Conservation (phyloP, 2,329 filamentous ascomycete genomes). For the Beauveria pseudobassiana region DNA sequence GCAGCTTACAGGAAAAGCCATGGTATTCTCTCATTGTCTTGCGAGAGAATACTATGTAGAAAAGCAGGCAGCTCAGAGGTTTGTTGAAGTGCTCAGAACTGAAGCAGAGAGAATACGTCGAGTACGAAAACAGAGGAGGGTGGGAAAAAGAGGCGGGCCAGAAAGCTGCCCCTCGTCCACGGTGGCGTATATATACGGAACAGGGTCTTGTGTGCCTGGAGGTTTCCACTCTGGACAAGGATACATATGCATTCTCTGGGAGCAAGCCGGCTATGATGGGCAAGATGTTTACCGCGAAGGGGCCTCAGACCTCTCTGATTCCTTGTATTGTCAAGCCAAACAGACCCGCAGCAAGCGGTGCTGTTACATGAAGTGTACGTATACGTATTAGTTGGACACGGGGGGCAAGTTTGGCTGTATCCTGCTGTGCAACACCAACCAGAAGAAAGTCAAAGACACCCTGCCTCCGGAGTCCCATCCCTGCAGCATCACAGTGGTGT, state of each 20-base stretch:
- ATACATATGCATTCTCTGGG: background rate
- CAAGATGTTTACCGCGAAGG: background rate
- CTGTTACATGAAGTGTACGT: background rate
- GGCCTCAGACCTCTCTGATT: background rate
- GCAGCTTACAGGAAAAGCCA: slow-evolving; percentile 54
- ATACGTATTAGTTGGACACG: background rate
- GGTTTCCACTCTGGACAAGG: slow-evolving; percentile 11
- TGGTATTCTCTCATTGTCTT: slow-evolving; percentile 60
- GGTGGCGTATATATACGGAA: slow-evolving; percentile 13
- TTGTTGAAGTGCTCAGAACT: slow-evolving; percentile 25
- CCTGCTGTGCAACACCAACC: background rate
- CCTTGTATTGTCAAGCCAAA: background rate
- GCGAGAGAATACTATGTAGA: slow-evolving; percentile 25
- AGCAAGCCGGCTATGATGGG: background rate
- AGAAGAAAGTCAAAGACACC: background rate
- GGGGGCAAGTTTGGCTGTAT: background rate
- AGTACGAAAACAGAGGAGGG: slow-evolving; percentile 14
- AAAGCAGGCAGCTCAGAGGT: slow-evolving; percentile 20
- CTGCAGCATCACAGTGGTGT: background rate
- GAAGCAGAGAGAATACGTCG: slow-evolving; percentile 20
- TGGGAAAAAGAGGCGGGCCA: slow-evolving; percentile 13
- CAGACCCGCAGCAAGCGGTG: slow-evolving; percentile 4
- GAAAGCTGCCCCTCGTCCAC: slow-evolving; percentile 8
- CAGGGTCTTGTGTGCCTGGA: slow-evolving; percentile 8
- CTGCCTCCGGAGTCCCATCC: slow-evolving; percentile 2